Evolutionary conservation across 257 asterid genomes (phyloP).

Genomic region (Penstemon eatonii): DNA sequence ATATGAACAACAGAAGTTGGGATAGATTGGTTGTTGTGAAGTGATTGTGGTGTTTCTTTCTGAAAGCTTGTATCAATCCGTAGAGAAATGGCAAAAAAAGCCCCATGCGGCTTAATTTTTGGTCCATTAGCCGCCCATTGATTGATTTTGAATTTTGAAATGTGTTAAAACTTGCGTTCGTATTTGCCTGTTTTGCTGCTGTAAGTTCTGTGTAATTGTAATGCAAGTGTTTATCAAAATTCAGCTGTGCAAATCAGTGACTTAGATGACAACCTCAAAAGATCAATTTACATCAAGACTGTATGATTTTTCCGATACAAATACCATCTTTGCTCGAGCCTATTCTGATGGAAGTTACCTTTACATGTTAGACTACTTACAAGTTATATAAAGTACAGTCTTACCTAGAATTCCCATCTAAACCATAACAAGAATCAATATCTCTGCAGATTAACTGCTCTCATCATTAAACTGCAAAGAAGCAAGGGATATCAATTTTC

Average conservation of each 20-base stretch:
- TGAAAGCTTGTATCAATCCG: no score
- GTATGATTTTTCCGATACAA: not conserved
- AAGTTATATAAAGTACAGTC: no score
- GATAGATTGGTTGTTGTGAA: not conserved
- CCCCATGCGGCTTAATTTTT: no score
- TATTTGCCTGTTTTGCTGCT: not conserved
- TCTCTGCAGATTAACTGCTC: not conserved
- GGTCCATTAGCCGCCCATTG: not conserved
- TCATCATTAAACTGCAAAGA: slow-evolving; percentile 7
- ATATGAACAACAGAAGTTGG: not conserved
- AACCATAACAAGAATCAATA: not conserved
- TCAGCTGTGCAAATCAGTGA: no score
- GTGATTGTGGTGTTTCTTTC: not conserved
- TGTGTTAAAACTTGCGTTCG: not conserved
- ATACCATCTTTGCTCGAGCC: not conserved
- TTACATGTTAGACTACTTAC: no score
- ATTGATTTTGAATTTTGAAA: not conserved
- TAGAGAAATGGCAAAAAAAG: no score
- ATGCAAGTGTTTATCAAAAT: not conserved
- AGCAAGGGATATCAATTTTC: not conserved
- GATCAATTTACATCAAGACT: not conserved
- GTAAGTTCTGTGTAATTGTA: not conserved
- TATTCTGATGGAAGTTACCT: not conserved
- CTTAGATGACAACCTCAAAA: not conserved
- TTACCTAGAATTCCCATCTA: not conserved